Percentiles rank a stretch among this genome's conserved stretches.
Conservation (phyloP, 306 rosid genomes). For the cucumber (Cucumis sativus) region DNA sequence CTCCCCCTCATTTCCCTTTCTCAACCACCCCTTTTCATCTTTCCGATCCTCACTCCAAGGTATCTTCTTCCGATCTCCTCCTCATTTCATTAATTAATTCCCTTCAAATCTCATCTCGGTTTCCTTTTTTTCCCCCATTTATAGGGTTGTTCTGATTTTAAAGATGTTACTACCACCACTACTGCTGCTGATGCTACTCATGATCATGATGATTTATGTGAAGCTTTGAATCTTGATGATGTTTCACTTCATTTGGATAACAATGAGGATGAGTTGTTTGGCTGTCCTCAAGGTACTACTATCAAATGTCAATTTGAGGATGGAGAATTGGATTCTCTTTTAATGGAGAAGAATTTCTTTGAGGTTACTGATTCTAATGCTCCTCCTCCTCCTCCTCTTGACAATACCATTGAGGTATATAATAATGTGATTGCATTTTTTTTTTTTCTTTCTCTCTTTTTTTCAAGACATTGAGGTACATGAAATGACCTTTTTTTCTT, state of each 20-base stretch:
- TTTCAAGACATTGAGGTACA: no score
- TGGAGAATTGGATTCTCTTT: slow-evolving; percentile 42
- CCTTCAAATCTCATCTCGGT: no score
- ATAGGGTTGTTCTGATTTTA: slow-evolving; percentile 33
- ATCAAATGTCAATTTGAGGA: slow-evolving; percentile 34
- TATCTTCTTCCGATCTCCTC: neutral
- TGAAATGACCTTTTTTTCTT: neutral
- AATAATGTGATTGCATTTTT: neutral
- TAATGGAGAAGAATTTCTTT: slow-evolving; percentile 36
- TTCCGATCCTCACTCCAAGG: slow-evolving; percentile 35
- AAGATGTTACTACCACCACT: slow-evolving; percentile 23
- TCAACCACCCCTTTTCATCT: slow-evolving; percentile 16
- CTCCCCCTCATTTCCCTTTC: slow-evolving; percentile 6
- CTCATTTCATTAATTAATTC: no score
- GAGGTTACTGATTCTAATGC: slow-evolving; percentile 45
- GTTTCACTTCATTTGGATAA: slow-evolving; percentile 28
- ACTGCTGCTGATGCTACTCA: neutral
- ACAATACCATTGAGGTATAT: slow-evolving; percentile 50
- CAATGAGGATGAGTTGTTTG: slow-evolving; percentile 35
- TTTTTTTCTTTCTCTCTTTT: no score
- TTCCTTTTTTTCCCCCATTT: neutral
- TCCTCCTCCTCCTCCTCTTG: slow-evolving; percentile 18
- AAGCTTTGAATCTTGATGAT: slow-evolving; percentile 36
- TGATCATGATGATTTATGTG: slow-evolving; percentile 32
- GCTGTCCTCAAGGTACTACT: slow-evolving; percentile 32